Percentiles rank a stretch among this genome's conserved stretches.
phyloP scores from a whole-genome alignment of 176 grass and related monocot genomes.

The Tillandsia fasciculata region DNA sequence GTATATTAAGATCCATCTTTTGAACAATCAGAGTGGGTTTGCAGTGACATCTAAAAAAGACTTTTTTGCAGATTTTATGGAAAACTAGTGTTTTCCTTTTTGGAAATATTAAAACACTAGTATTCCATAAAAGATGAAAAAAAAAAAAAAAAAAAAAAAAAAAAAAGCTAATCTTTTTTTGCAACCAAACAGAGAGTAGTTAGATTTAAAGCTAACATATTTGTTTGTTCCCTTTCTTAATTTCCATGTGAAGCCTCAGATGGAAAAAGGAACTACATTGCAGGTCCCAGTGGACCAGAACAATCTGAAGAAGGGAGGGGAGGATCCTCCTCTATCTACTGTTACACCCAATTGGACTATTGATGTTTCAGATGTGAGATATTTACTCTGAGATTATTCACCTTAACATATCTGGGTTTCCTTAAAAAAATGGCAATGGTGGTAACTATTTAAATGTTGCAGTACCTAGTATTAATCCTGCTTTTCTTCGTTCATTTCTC shows the following conservation, averaged over 20 bases:
- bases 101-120: too few species aligned
- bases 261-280: constrained; percentile 1
- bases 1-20: too few species aligned
- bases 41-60: too few species aligned
- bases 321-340: constrained; percentile 7
- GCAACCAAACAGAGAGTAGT: neutral
- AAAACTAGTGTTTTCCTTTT: too few species aligned
- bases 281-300: constrained; percentile 28
- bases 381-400: neutral
- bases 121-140: too few species aligned
- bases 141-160: neutral
- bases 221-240: neutral
- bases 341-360: constrained; percentile 34
- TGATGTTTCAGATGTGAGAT: constrained; percentile 34
- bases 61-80: too few species aligned
- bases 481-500: too few species aligned
- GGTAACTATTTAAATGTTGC: neutral
- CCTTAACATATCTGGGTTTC: neutral
- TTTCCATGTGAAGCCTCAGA: constrained; percentile 4
- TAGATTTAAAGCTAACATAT: neutral
- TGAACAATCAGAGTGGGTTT: too few species aligned
- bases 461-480: too few species aligned
- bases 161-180: neutral
- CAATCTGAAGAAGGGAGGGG: constrained; percentile 17
- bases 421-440: neutral